phyloP scores from a whole-genome alignment of 169 alveolate species.

The Plasmodium falciparum region DNA sequence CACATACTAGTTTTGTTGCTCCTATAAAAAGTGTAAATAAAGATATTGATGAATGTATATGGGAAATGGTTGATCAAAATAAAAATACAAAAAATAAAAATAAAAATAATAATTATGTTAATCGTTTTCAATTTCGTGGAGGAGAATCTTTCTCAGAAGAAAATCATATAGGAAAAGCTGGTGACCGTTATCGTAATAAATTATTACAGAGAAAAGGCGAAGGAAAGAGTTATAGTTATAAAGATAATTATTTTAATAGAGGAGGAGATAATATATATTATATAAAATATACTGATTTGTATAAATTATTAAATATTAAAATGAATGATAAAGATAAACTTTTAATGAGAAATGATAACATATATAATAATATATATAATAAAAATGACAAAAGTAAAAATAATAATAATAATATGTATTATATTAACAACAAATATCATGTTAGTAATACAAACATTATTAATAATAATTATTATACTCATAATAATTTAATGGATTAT shows the following conservation, averaged over 20 bases:
- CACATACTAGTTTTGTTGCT: constrained; percentile 56
- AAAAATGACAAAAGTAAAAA: background rate
- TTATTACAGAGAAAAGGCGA: constrained; percentile 10
- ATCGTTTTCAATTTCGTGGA: too few relatives aligned
- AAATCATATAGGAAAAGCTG: background rate
- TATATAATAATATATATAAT: background rate
- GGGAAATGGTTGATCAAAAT: background rate
- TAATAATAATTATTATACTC: background rate
- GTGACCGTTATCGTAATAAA: constrained; percentile 24
- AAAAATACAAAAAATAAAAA: background rate
- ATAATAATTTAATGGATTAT: too few relatives aligned
- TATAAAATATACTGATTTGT: constrained; percentile 49
- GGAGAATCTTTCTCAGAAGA: background rate
- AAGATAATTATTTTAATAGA: constrained; percentile 25
- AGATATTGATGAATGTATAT: too few relatives aligned
- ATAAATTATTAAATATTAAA: constrained; percentile 7
- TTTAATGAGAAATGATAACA: too few relatives aligned
- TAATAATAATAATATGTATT: constrained; percentile 1
- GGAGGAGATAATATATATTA: constrained; percentile 73
- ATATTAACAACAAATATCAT: constrained; percentile 4
- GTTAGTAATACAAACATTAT: background rate
- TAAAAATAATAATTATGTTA: background rate
- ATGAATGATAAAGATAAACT: background rate
- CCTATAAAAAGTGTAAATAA: constrained; percentile 30
- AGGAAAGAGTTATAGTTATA: background rate